These are phyloP conservation scores for Suillus luteus DNA, from an alignment of 768 basidiomycete species.

Conservation along the genomic window DNA sequence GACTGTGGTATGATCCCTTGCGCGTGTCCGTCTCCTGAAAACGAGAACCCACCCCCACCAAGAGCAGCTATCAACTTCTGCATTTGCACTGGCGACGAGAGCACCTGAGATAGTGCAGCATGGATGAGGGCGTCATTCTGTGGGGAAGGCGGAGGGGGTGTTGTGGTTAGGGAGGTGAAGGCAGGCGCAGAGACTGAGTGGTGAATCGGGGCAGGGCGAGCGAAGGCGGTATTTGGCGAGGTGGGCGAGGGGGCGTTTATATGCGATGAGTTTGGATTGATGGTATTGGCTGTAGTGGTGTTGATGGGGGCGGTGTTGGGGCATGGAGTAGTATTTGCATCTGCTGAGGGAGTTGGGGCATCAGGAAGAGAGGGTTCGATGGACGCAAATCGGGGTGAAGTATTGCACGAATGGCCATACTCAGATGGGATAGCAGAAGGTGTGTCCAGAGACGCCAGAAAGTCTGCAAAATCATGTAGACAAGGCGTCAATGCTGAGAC, in stretches of 20 bases:
- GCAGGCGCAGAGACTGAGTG: slow-evolving; percentile 8
- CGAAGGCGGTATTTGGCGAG: slow-evolving; percentile 25
- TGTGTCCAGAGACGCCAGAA: slow-evolving; percentile 49
- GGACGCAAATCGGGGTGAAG: slow-evolving; percentile 30
- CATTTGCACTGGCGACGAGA: slow-evolving; percentile 53
- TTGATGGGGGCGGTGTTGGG: slow-evolving; percentile 21
- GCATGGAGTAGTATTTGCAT: slow-evolving; percentile 14
- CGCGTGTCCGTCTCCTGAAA: slow-evolving; percentile 6
- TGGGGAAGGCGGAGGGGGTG: slow-evolving; percentile 12
- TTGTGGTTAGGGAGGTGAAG: slow-evolving; percentile 8
- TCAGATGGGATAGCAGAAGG: slow-evolving; percentile 43
- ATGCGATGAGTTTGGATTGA: slow-evolving; percentile 15
- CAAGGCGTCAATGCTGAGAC: slow-evolving; percentile 10
- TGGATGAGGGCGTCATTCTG: slow-evolving; percentile 49
- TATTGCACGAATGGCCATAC: slow-evolving; percentile 15
- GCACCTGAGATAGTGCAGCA: slow-evolving; percentile 51
- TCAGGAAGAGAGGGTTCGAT: slow-evolving; percentile 27
- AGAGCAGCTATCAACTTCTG: slow-evolving; percentile 57
- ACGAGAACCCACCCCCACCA: slow-evolving; percentile 3
- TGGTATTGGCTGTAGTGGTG: slow-evolving; percentile 17
- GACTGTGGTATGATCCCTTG: slow-evolving; percentile 22
- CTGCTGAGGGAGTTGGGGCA: slow-evolving; percentile 17
- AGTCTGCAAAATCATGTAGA: slow-evolving; percentile 32
- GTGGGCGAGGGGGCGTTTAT: not conserved
- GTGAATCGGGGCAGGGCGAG: slow-evolving; percentile 18